phyloP scores from a whole-genome alignment of 768 basidiomycete species.

The Phlebiopsis gigantea region DNA sequence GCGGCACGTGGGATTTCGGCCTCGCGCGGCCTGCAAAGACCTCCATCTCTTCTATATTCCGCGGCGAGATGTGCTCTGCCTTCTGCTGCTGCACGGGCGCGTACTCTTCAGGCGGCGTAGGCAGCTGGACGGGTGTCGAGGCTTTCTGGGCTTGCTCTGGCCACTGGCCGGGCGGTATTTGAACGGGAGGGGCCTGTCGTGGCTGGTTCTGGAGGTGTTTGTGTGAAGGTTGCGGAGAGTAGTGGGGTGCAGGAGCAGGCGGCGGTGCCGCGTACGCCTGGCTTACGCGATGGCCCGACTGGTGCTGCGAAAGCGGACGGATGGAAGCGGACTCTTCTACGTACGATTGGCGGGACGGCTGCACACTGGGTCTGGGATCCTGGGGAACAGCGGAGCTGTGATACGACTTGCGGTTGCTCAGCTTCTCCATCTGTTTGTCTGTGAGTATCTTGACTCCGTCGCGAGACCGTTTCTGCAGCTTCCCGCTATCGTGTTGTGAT shows the following conservation, averaged over 20 bases:
- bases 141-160: background rate
- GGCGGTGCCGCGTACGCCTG: background rate
- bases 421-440: constrained; percentile 23
- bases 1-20: background rate
- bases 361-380: background rate
- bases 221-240: background rate
- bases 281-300: background rate
- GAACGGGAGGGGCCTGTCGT: background rate
- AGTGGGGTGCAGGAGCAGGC: background rate
- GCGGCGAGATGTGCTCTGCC: constrained; percentile 1
- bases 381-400: background rate
- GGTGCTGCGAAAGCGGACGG: background rate
- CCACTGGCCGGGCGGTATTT: constrained; percentile 20
- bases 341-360: background rate
- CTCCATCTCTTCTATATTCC: constrained; percentile 25
- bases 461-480: constrained; percentile 8
- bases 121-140: constrained; percentile 13
- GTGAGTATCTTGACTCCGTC: constrained; percentile 23
- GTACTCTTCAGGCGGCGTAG: constrained; percentile 35
- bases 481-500: constrained; percentile 1
- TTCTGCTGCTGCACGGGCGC: constrained; percentile 31
- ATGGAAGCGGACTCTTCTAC: background rate
- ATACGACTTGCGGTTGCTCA: constrained; percentile 14
- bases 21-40: constrained; percentile 20
- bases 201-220: background rate